These are phyloP conservation scores for Dissoconium aciculare DNA, from an alignment of 2,329 filamentous ascomycete genomes.

Conservation along the genomic window DNA sequence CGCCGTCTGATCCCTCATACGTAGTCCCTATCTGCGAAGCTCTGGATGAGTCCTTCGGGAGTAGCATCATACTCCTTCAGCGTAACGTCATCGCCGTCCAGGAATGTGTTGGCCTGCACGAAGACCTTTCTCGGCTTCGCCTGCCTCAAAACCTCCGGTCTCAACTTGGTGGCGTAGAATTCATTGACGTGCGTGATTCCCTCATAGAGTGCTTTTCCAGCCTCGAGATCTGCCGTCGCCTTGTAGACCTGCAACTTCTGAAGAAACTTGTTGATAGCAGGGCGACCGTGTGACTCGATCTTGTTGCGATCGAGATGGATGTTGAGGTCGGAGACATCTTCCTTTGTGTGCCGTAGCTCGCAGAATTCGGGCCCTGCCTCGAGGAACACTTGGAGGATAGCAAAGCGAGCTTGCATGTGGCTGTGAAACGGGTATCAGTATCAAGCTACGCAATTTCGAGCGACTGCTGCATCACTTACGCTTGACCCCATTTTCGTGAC, in stretches of 20 bases:
- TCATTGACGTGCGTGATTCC: constrained; percentile 72
- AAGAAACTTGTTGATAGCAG: constrained; percentile 71
- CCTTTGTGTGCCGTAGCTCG: constrained; percentile 57
- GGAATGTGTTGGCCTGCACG: constrained; percentile 78
- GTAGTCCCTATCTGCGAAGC: constrained; percentile 36
- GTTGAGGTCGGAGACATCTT: constrained; percentile 58
- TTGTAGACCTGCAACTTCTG: constrained; percentile 91
- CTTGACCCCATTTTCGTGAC: constrained; percentile 76
- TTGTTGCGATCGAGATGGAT: constrained; percentile 74
- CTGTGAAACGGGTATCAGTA: constrained; percentile 29
- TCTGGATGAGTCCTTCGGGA: constrained; percentile 67
- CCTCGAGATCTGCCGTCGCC: constrained; percentile 67
- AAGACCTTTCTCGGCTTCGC: constrained; percentile 82
- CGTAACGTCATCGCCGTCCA: constrained; percentile 51
- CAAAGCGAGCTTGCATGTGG: constrained; percentile 87
- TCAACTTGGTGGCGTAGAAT: constrained; percentile 70
- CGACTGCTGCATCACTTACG: no score
- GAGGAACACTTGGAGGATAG: constrained; percentile 72
- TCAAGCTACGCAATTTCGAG: no score
- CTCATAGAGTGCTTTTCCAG: constrained; percentile 65
- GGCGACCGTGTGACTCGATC: constrained; percentile 68
- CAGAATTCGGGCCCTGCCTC: constrained; percentile 78
- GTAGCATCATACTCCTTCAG: constrained; percentile 79
- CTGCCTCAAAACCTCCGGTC: constrained; percentile 58
- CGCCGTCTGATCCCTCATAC: constrained; percentile 18